These are phyloP conservation scores for Penicillium psychrofluorescens DNA, from an alignment of 495 filamentous ascomycete species.

Conservation along the genomic window DNA sequence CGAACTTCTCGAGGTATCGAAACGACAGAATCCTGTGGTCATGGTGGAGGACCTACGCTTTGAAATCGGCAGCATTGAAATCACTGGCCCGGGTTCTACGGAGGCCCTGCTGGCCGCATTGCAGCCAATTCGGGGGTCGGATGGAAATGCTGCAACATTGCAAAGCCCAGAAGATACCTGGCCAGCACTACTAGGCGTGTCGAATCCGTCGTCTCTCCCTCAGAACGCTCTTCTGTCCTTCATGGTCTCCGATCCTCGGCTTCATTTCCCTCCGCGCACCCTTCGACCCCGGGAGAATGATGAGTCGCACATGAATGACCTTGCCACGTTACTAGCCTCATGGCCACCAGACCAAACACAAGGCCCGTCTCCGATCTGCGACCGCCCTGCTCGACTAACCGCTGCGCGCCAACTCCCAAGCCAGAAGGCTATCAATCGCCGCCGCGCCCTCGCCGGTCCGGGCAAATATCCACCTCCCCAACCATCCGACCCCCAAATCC, in stretches of 20 bases:
- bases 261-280: constrained; percentile 56
- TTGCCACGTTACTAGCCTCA: constrained; percentile 50
- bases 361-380: constrained; percentile 55
- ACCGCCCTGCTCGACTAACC: constrained; percentile 53
- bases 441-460: constrained; percentile 59
- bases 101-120: constrained; percentile 72
- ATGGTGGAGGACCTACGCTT: constrained; percentile 86
- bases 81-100: constrained; percentile 76
- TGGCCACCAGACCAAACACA: constrained; percentile 64
- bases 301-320: constrained; percentile 37
- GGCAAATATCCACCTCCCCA: constrained; percentile 55
- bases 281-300: constrained; percentile 21
- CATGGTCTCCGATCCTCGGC: constrained; percentile 67
- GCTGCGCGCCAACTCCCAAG: constrained; percentile 63
- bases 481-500: constrained; percentile 71
- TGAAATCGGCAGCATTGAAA: constrained; percentile 89
- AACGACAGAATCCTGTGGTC: constrained; percentile 63
- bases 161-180: constrained; percentile 51
- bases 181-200: constrained; percentile 57
- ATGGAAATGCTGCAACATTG: constrained; percentile 12
- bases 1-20: constrained; percentile 60
- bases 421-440: constrained; percentile 81
- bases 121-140: constrained; percentile 39
- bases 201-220: constrained; percentile 72
- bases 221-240: constrained; percentile 66